Evolutionary conservation across 2,329 filamentous ascomycete genomes (phyloP), one percentile per base, ranked within the genome.

Genomic region (Alternaria sp.): DNA sequence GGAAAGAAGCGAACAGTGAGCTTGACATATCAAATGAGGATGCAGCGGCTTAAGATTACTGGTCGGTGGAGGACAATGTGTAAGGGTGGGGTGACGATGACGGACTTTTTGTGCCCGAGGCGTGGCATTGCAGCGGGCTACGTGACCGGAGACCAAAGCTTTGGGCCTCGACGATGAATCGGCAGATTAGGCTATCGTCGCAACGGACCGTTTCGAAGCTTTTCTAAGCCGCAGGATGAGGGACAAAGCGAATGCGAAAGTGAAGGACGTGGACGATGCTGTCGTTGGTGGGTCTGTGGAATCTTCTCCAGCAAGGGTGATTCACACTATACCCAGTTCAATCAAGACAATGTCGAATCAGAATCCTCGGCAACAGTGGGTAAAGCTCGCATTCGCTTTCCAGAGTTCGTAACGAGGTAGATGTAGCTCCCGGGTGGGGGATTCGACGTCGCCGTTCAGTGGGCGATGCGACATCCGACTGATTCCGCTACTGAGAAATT

Each of bases 81-180:
- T 48, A 44, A 21, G 40, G 46, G 45, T 56, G 56, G 46, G 45
- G 54, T 44, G 57, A 26, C 37, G 40, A 33, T 45, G 55, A 60
- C 50, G 64, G 69, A 75, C 69, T 77, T 78, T 54, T 77, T 78
- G 56, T 78, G 75, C 29, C 74, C 75, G 51, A 77, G 59, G 48
- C 75, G 71, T 41, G 75, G 72, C 74, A 77, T 77, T 62, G 62
- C 58, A 50, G 56, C 28, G 28, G 28, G 39, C 44, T 37, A 46
- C 28, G n/a, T 50, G 50, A 51, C 40, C 59, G 41, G 56, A 58
- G 41, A 48, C 55, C 50, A 56, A 36, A 36, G 51, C 42, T 34
- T 37, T 46, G 45, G 54, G 57, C 62, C 61, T 60, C 50, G 37
- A 59, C 56, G 48, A 50, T 63, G 56, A 39, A 48, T 63, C 56